A percentile compares a stretch with the other conserved stretches of the same genome.
phyloP scores from a whole-genome alignment of 2,329 filamentous ascomycete species.

The Curvularia verruculosa region DNA sequence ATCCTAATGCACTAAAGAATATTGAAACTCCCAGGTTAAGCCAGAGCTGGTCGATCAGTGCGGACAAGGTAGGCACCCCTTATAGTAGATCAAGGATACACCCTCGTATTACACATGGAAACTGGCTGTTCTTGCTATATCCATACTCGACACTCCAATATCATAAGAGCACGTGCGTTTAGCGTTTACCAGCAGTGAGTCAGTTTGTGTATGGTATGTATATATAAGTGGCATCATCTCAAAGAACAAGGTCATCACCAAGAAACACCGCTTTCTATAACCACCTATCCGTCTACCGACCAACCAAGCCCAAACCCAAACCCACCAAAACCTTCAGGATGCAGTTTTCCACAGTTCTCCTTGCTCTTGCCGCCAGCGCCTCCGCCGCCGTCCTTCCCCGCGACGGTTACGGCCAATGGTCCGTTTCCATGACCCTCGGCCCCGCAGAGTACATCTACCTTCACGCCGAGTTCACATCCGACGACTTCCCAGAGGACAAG shows the following conservation, averaged over 20 bases:
- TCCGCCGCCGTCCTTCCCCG: neutral
- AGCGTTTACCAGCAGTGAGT: neutral
- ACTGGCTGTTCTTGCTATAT: no score
- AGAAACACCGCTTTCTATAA: neutral
- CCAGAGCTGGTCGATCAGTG: neutral
- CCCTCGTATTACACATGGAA: neutral
- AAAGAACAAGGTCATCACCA: neutral
- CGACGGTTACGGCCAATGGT: neutral
- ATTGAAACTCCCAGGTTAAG: neutral
- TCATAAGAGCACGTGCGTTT: neutral
- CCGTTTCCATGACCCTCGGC: neutral
- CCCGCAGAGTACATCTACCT: neutral
- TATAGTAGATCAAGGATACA: neutral
- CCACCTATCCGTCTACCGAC: neutral
- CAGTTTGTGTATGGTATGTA: neutral
- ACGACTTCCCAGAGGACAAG: neutral
- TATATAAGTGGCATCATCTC: neutral
- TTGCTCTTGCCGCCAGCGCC: neutral
- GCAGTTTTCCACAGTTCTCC: neutral
- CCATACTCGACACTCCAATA: neutral
- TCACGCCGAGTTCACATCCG: neutral
- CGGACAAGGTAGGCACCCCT: neutral
- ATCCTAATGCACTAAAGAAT: neutral
- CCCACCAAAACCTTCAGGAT: neutral
- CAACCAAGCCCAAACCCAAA: neutral